Evolutionary conservation across 2,329 filamentous ascomycete species (phyloP).

Genomic region (Parastagonospora avenae): DNA sequence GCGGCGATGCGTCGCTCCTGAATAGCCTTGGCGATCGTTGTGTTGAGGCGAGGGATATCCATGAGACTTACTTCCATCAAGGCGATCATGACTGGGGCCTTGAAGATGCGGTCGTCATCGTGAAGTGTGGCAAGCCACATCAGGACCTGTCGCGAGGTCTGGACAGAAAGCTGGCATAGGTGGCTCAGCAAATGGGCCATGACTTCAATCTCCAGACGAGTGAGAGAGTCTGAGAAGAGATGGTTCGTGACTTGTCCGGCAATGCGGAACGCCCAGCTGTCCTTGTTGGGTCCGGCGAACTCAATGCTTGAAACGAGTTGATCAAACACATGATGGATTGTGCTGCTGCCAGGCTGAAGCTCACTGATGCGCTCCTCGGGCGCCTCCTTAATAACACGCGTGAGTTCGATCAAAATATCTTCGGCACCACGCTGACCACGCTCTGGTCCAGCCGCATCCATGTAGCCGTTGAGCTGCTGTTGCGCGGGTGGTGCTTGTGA

Average conservation of each 20-base stretch:
- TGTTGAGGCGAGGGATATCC: slow-evolving; percentile 63
- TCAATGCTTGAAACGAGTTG: slow-evolving; percentile 61
- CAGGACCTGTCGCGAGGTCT: slow-evolving; percentile 60
- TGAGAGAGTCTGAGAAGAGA: slow-evolving; percentile 61
- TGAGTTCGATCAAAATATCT: slow-evolving; percentile 61
- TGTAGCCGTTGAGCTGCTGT: slow-evolving; percentile 65
- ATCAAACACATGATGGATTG: slow-evolving; percentile 63
- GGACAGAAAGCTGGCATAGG: slow-evolving; percentile 65
- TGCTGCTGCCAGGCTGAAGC: slow-evolving; percentile 56
- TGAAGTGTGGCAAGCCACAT: slow-evolving; percentile 58
- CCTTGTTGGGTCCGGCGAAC: slow-evolving; percentile 58
- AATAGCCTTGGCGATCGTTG: slow-evolving; percentile 74
- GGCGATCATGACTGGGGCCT: slow-evolving; percentile 64
- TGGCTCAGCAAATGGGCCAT: slow-evolving; percentile 65
- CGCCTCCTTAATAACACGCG: slow-evolving; percentile 61
- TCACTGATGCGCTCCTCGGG: slow-evolving; percentile 64
- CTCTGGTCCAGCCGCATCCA: slow-evolving; percentile 49
- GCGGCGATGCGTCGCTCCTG: slow-evolving; percentile 72
- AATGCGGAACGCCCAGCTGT: slow-evolving; percentile 60
- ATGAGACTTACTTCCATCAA: slow-evolving; percentile 65
- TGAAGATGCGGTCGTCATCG: slow-evolving; percentile 65
- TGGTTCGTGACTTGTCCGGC: slow-evolving; percentile 62
- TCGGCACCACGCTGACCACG: slow-evolving; percentile 56
- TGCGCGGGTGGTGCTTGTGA: slow-evolving; percentile 46
- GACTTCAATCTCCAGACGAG: slow-evolving; percentile 65